A percentile compares a stretch with the other conserved stretches of the same genome.
Conservation (phyloP, 768 basidiomycete genomes). For the Lactarius hengduanensis region DNA sequence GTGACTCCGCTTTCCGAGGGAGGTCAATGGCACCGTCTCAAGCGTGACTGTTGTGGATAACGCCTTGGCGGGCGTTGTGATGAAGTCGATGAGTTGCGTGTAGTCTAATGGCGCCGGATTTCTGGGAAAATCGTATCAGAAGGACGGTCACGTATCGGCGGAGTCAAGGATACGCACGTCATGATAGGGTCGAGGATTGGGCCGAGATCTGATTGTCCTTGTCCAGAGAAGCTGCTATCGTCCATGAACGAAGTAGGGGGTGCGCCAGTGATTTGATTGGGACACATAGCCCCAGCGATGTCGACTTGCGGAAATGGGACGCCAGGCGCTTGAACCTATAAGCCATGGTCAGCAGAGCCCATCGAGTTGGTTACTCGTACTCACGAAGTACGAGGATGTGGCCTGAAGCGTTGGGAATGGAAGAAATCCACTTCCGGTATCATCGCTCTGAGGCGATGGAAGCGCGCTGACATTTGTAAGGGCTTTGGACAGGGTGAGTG, state of each 20-base stretch:
- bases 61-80: neutral
- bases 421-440: no score
- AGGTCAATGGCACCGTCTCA: neutral
- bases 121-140: neutral
- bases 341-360: neutral
- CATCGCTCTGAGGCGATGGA: neutral
- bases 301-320: no score
- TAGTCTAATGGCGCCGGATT: neutral
- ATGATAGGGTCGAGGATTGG: neutral
- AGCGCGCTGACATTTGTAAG: neutral
- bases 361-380: neutral
- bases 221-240: neutral
- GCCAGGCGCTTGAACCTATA: no score
- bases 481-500: neutral
- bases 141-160: no score
- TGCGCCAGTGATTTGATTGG: neutral
- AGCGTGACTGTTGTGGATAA: neutral
- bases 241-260: neutral
- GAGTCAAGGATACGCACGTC: neutral
- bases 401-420: neutral
- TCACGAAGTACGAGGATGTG: neutral
- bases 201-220: neutral
- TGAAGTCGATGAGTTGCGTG: fast-evolving
- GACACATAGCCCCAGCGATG: no score
- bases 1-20: neutral